phyloP scores from a whole-genome alignment of 768 basidiomycete genomes.

The Mycena filopes region DNA sequence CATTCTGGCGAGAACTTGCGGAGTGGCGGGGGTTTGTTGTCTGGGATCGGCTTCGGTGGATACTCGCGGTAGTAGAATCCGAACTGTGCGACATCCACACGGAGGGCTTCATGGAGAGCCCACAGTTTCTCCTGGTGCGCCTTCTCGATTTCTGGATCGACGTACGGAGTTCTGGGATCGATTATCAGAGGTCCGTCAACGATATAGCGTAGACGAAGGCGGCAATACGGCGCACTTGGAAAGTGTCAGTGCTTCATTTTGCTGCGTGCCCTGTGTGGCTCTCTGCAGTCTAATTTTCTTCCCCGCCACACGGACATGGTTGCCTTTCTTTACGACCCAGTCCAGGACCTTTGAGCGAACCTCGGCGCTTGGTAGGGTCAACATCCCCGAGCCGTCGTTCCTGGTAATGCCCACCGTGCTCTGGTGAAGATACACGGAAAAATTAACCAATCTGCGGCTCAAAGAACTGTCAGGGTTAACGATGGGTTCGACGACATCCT shows the following conservation, averaged over 20 bases:
- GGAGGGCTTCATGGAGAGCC: slow-evolving; percentile 58
- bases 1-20: slow-evolving; percentile 79
- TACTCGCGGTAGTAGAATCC: slow-evolving; percentile 63
- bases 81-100: slow-evolving; percentile 73
- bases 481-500: slow-evolving; percentile 17
- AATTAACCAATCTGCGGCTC: slow-evolving; percentile 62
- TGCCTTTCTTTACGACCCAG: slow-evolving; percentile 48
- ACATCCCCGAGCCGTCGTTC: slow-evolving; percentile 59
- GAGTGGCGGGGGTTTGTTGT: slow-evolving; percentile 43
- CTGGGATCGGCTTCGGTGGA: slow-evolving; percentile 40
- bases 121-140: slow-evolving; percentile 56
- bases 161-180: slow-evolving; percentile 64
- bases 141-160: slow-evolving; percentile 64
- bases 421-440: slow-evolving; percentile 64
- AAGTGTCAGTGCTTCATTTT: slow-evolving; percentile 38
- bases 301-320: slow-evolving; percentile 52
- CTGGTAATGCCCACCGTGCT: slow-evolving; percentile 59
- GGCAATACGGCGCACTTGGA: too few species aligned
- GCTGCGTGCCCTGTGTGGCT: not conserved
- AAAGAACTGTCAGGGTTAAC: slow-evolving; percentile 40
- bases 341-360: slow-evolving; percentile 59
- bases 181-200: too few species aligned
- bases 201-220: too few species aligned
- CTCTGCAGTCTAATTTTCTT: slow-evolving; percentile 53
- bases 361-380: slow-evolving; percentile 47